phyloP scores from a whole-genome alignment of 2,329 filamentous ascomycete genomes.

The Diplodia mutila region DNA sequence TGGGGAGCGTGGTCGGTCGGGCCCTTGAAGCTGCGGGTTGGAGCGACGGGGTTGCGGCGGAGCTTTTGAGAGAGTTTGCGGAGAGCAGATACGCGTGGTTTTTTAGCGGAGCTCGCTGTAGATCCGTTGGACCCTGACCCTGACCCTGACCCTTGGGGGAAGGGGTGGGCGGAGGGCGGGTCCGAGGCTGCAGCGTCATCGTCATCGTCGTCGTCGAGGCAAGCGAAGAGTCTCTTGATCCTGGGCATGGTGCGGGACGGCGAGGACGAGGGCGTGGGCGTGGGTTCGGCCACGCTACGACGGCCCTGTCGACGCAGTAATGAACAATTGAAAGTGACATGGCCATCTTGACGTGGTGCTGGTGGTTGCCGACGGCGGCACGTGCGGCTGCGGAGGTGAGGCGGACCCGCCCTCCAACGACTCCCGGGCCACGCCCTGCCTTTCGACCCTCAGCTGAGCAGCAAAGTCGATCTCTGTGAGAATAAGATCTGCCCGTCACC shows the following conservation, averaged over 20 bases:
- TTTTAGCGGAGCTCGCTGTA: neutral
- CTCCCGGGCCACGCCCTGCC: neutral
- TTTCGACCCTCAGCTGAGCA: neutral
- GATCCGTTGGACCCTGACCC: neutral
- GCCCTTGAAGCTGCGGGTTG: neutral
- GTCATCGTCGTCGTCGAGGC: neutral
- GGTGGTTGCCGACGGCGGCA: slow-evolving; percentile 3
- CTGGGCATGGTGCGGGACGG: neutral
- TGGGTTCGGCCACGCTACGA: too few relatives aligned
- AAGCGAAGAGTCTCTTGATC: neutral
- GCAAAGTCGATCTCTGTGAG: too few relatives aligned
- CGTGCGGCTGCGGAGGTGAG: slow-evolving; percentile 3
- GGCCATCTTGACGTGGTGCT: slow-evolving; percentile 6
- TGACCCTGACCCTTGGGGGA: too few relatives aligned
- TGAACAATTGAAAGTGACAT: neutral
- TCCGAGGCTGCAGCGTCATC: neutral
- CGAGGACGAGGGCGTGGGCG: too few relatives aligned
- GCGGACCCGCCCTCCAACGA: neutral
- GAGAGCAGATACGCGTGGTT: neutral
- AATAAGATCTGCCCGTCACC: too few relatives aligned
- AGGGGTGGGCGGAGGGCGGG: neutral
- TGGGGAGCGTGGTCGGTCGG: neutral
- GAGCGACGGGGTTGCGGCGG: neutral
- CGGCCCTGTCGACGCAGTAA: neutral
- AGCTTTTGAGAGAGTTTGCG: neutral